phyloP scores from a whole-genome alignment of 306 rosid genomes.

The Ormosia semicastrata region DNA sequence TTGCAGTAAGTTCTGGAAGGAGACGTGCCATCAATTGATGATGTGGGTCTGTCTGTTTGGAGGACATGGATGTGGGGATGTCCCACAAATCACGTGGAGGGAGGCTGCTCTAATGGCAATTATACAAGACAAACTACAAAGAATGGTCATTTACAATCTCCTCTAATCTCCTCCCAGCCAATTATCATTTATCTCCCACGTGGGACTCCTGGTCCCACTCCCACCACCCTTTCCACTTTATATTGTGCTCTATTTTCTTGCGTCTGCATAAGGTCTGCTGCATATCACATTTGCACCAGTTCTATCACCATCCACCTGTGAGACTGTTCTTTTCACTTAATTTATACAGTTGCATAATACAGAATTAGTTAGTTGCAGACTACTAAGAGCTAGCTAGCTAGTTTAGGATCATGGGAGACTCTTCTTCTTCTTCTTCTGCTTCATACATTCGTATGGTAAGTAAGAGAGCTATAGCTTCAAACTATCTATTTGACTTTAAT shows the following conservation, averaged over 20 bases:
- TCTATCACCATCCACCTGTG: background rate
- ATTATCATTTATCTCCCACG: slow-evolving; percentile 82
- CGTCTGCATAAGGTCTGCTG: background rate
- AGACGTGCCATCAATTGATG: background rate
- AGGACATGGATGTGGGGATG: slow-evolving; percentile 28
- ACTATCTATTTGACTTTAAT: background rate
- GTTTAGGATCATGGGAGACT: slow-evolving; percentile 50
- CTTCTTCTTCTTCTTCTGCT: slow-evolving; percentile 53
- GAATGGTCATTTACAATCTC: slow-evolving; percentile 77
- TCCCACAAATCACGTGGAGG: slow-evolving; percentile 88
- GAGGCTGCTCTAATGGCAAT: slow-evolving; percentile 29
- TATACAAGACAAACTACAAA: slow-evolving; percentile 58
- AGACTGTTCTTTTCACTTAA: background rate
- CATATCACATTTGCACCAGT: slow-evolving; percentile 18
- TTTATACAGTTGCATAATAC: background rate
- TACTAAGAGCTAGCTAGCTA: background rate
- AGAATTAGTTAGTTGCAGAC: background rate
- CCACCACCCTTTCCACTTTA: slow-evolving; percentile 22
- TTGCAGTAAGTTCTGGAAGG: background rate
- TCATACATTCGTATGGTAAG: slow-evolving; percentile 73
- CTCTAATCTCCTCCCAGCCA: slow-evolving; percentile 86
- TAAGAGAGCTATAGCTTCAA: background rate
- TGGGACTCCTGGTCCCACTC: slow-evolving; percentile 66
- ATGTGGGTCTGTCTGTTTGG: slow-evolving; percentile 40
- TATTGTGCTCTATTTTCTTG: background rate